Base-by-base conservation (phyloP, 2,329 filamentous ascomycete genomes). In the Shiraia bambusicola region DNA sequence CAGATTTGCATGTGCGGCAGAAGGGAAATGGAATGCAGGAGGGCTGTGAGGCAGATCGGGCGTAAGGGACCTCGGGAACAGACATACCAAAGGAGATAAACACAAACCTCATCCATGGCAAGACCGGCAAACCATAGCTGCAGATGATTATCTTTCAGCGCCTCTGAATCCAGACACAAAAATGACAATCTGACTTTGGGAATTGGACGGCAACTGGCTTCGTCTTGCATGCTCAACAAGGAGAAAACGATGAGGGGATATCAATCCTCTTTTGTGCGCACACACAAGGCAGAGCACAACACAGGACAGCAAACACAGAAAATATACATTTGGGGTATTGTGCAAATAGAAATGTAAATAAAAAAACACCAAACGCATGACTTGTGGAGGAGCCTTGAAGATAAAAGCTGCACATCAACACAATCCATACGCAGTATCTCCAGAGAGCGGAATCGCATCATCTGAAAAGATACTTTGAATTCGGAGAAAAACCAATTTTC, bases 21-120 rank as follows among this genome's bases (percentile, higher is more conserved):
- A 36, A 41, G 36, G 37, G 55, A 54, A 60, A 58, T 54, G 53
- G 58, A 58, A 52, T 36, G 45, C 53, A 57, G 61, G 60, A 66
- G 71, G 71, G 72, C 67, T 63, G 54, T 30, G 49, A 39, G 50
- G 50, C 45, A 49, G 50, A 54, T 40, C 72, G 57, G 73, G 72
- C 69, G 70, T 61, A 64, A 66, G 66, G 67, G 63, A 61, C 65
- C 63, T 67, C 61, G 63, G 65, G 65, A 58, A 68, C 62, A 69
- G 65, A 67, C 65, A 63, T 56, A 65, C 65, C 59, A 52, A 64
- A 65, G 63, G 59, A 66, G 59, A 67, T 64, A 63, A 22, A 56
- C 50, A 60, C 61, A 53, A 58, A 49, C 50, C 52, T 56, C 54
- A 48, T 50, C 50, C 25, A 56, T 49, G 45, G 48, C 48, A 49